These are phyloP conservation scores for Amoebophrya sp. DNA, from an alignment of 169 alveolate species.

Conservation along the genomic window DNA sequence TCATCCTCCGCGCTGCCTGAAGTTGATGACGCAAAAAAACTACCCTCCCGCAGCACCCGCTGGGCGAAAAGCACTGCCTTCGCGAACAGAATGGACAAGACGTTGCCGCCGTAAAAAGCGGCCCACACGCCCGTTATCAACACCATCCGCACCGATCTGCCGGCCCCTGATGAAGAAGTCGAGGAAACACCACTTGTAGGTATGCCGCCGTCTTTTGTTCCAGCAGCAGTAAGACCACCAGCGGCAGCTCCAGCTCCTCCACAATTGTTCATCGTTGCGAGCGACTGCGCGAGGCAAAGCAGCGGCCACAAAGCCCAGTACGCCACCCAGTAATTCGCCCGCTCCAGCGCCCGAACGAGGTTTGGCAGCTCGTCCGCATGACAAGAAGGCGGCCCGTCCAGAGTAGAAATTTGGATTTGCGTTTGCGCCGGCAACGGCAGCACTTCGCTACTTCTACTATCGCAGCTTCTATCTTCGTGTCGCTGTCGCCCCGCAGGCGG, in stretches of 20 bases:
- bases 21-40: background rate
- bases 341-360: background rate
- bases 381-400: background rate
- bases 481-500: background rate
- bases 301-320: background rate
- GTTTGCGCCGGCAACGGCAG: background rate
- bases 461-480: background rate
- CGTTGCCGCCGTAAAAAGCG: background rate
- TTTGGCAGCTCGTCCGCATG: too few species aligned
- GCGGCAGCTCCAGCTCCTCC: too few species aligned
- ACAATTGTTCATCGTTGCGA: too few species aligned
- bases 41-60: background rate
- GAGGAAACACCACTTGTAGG: background rate
- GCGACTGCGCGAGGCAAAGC: background rate
- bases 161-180: background rate
- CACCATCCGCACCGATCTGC: background rate
- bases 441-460: background rate
- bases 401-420: too few species aligned
- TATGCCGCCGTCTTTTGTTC: background rate
- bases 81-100: background rate
- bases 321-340: background rate
- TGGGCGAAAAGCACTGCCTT: background rate
- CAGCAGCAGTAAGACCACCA: background rate
- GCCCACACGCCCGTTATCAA: background rate
- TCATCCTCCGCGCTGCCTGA: background rate